phyloP scores from a whole-genome alignment of 2,329 filamentous ascomycete species.

The Sporothrix brasiliensis region DNA sequence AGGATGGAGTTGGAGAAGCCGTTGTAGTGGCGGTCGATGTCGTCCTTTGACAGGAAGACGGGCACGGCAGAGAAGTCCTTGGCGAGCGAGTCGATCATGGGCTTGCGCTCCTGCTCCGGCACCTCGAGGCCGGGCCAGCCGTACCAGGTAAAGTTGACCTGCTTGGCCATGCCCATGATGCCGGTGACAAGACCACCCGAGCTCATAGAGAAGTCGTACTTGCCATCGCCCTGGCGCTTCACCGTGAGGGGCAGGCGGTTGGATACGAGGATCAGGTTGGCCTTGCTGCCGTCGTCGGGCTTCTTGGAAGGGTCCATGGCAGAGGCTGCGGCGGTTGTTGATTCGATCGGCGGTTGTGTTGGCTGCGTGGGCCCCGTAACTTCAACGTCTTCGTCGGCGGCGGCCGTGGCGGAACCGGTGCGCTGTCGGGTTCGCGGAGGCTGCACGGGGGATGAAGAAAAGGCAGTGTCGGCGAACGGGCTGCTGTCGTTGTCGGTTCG shows the following conservation, averaged over 20 bases:
- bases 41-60: conserved; percentile 89
- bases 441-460: background rate
- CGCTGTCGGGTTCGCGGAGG: conserved; percentile 17
- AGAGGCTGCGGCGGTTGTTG: background rate
- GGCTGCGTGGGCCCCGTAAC: no score
- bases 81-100: conserved; percentile 76
- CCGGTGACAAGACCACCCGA: conserved; percentile 95
- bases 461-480: background rate
- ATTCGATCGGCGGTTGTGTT: background rate
- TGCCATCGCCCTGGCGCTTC: conserved; percentile 87
- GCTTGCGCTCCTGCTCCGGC: conserved; percentile 76
- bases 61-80: conserved; percentile 88
- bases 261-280: conserved; percentile 65
- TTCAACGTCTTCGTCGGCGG: background rate
- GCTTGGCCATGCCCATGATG: conserved; percentile 86
- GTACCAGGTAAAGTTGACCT: conserved; percentile 96
- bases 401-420: background rate
- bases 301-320: conserved; percentile 27
- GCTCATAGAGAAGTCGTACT: conserved; percentile 94
- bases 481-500: background rate
- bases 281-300: conserved; percentile 32
- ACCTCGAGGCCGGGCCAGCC: conserved; percentile 95
- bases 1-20: conserved; percentile 98
- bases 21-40: conserved; percentile 95
- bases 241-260: conserved; percentile 97